Evolutionary conservation across 352 stramenopile species (phyloP).

Genomic region (Lagenidium giganteum): DNA sequence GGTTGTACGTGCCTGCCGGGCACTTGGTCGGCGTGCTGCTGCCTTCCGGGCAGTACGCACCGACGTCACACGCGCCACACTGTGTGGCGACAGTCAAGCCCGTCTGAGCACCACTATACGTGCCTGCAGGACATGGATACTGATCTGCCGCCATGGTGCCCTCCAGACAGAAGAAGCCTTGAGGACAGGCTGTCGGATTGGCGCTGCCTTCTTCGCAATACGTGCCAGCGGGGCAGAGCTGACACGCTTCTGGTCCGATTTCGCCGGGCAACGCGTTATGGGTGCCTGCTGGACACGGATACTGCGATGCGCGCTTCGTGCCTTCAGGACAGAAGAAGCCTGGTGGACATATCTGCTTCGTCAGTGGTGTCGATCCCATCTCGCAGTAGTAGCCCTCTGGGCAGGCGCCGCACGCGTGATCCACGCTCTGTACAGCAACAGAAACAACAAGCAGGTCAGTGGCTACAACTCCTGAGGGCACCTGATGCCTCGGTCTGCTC

Average conservation of each 20-base stretch:
- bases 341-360: conserved; percentile 49
- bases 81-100: conserved; percentile 36
- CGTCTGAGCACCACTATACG: conserved; percentile 68
- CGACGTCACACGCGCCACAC: conserved; percentile 53
- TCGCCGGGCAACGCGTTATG: conserved; percentile 62
- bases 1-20: conserved; percentile 76
- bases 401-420: conserved; percentile 72
- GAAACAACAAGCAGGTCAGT: background rate
- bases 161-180: conserved; percentile 80
- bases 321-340: conserved; percentile 69
- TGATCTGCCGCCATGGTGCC: conserved; percentile 56
- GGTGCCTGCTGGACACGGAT: conserved; percentile 84
- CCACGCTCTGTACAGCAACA: conserved; percentile 43
- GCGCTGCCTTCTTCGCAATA: conserved; percentile 59
- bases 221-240: conserved; percentile 46
- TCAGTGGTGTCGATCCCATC: conserved; percentile 64
- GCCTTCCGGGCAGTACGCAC: conserved; percentile 80
- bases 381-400: conserved; percentile 76
- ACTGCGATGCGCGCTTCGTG: conserved; percentile 58
- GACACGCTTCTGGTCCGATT: conserved; percentile 43
- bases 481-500: too few relatives aligned
- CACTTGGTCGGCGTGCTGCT: conserved; percentile 66
- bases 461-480: background rate
- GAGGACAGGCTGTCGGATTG: conserved; percentile 47
- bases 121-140: conserved; percentile 85